These are phyloP conservation scores for Rhodotorula sp. DNA, from an alignment of 1,284 basidiomycete genomes.

Conservation along the genomic window DNA sequence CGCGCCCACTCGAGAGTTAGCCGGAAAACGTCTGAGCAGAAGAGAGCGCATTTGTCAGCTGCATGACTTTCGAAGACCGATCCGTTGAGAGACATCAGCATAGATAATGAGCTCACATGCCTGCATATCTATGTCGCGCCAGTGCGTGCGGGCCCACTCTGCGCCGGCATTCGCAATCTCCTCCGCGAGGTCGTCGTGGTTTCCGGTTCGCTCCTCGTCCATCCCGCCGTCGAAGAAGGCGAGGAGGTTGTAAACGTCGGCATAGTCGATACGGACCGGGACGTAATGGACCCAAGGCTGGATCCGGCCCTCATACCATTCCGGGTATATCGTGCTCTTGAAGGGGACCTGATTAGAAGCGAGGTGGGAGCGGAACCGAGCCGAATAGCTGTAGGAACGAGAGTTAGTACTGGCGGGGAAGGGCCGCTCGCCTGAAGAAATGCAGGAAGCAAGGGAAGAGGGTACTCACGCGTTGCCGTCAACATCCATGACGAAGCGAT, in stretches of 20 bases:
- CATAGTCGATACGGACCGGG: slow-evolving; percentile 54
- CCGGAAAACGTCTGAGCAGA: slow-evolving; percentile 8
- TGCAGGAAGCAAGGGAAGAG: neutral
- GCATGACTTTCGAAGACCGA: neutral
- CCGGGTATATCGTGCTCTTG: slow-evolving; percentile 62
- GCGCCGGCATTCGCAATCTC: slow-evolving; percentile 50
- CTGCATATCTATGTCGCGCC: slow-evolving; percentile 56
- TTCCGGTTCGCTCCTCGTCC: slow-evolving; percentile 45
- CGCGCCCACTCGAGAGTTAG: slow-evolving; percentile 37
- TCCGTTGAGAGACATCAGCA: neutral
- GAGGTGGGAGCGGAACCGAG: slow-evolving; percentile 53
- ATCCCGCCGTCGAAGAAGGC: slow-evolving; percentile 53
- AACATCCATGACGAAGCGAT: slow-evolving; percentile 52
- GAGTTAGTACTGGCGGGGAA: neutral
- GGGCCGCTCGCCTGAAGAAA: neutral
- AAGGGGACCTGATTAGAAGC: slow-evolving; percentile 63
- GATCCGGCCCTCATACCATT: slow-evolving; percentile 48
- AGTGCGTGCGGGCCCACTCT: slow-evolving; percentile 52
- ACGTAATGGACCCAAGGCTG: slow-evolving; percentile 45
- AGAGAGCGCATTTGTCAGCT: neutral
- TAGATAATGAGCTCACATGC: slow-evolving; percentile 42
- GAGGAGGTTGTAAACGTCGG: slow-evolving; percentile 55
- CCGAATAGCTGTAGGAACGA: neutral
- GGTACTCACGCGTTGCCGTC: slow-evolving; percentile 50
- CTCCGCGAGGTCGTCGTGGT: slow-evolving; percentile 52